These are phyloP conservation scores for Clonostachys chloroleuca DNA, from an alignment of 2,329 filamentous ascomycete genomes.

Conservation along the genomic window DNA sequence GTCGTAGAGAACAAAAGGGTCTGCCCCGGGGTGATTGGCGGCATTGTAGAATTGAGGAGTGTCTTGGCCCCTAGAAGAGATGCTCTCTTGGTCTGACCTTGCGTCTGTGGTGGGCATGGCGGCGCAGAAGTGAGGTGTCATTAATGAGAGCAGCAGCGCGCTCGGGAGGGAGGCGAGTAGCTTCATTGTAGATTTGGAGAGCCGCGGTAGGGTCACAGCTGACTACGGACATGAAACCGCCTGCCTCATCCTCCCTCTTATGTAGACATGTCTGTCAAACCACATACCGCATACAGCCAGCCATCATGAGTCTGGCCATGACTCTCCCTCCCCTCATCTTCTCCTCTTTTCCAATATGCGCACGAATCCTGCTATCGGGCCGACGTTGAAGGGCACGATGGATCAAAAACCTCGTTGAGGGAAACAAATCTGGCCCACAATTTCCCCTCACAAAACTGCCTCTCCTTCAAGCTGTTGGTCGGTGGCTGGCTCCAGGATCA, in stretches of 20 bases:
- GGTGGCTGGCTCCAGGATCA: too few relatives aligned
- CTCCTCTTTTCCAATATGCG: background rate
- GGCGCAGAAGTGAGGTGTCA: background rate
- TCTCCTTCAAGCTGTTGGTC: background rate
- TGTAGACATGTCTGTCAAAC: too few relatives aligned
- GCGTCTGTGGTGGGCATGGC: too few relatives aligned
- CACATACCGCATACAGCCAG: background rate
- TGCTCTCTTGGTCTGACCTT: too few relatives aligned
- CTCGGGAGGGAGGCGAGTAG: background rate
- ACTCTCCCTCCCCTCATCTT: background rate
- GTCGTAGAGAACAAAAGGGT: slow-evolving; percentile 24
- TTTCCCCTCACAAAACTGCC: background rate
- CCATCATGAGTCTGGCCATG: background rate
- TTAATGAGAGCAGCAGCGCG: background rate
- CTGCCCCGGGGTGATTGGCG: slow-evolving; percentile 21
- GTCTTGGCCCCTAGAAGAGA: background rate
- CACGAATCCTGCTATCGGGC: too few relatives aligned
- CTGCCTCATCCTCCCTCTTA: background rate
- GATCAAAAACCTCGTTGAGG: background rate
- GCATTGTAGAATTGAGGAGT: slow-evolving; percentile 24
- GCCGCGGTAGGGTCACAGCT: background rate
- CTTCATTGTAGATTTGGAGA: background rate
- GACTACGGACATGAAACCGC: background rate
- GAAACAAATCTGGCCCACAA: background rate
- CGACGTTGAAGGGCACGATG: too few relatives aligned